phyloP scores from a whole-genome alignment of 2,329 filamentous ascomycete species.

The Alternaria tenuissima region DNA sequence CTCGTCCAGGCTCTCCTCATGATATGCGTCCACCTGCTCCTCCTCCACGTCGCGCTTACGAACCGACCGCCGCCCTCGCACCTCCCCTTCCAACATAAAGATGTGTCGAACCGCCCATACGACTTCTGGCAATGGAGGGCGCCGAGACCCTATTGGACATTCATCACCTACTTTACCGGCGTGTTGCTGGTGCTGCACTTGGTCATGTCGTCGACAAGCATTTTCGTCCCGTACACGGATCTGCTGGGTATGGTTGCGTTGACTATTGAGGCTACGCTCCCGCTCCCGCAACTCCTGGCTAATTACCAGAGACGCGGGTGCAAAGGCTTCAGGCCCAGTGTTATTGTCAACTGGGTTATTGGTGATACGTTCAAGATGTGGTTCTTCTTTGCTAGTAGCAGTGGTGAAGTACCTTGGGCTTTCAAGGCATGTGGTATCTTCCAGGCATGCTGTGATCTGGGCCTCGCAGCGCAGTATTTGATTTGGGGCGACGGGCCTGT shows the following conservation, averaged over 20 bases:
- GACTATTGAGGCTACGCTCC: constrained; percentile 80
- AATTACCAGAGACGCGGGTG: constrained; percentile 75
- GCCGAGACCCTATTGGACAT: constrained; percentile 81
- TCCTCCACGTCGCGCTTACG: constrained; percentile 68
- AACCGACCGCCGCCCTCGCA: constrained; percentile 59
- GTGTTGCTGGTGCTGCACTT: constrained; percentile 70
- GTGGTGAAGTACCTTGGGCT: constrained; percentile 72
- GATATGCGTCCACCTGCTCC: constrained; percentile 64
- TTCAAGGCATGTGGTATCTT: constrained; percentile 87
- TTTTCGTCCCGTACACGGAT: constrained; percentile 72
- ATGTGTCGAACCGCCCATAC: constrained; percentile 67
- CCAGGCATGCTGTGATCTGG: constrained; percentile 78
- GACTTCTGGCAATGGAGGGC: constrained; percentile 85
- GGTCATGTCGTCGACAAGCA: constrained; percentile 65
- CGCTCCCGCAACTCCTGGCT: constrained; percentile 78
- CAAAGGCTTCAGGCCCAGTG: constrained; percentile 78
- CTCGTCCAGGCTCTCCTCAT: constrained; percentile 68
- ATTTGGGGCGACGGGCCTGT: constrained; percentile 41
- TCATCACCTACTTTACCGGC: constrained; percentile 72
- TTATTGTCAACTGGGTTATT: constrained; percentile 78
- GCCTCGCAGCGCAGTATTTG: constrained; percentile 76
- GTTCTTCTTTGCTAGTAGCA: constrained; percentile 77
- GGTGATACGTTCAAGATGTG: constrained; percentile 85
- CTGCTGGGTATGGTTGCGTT: constrained; percentile 79
- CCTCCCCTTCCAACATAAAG: constrained; percentile 67